Evolutionary conservation across 2,329 filamentous ascomycete genomes (phyloP), one percentile per base, ranked within the genome.

Genomic region (Geosmithia putterillii): DNA sequence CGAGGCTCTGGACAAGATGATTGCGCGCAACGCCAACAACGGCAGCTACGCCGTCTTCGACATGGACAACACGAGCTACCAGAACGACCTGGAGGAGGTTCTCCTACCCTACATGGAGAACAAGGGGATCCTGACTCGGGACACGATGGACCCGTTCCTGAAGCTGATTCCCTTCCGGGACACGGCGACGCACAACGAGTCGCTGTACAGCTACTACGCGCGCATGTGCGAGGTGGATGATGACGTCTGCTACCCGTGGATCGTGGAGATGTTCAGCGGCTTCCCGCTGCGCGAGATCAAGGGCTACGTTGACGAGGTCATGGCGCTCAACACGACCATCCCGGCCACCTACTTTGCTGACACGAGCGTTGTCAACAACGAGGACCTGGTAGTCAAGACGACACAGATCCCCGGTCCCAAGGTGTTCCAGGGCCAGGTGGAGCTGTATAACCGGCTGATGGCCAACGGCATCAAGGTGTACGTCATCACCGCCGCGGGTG

Each of bases 1-100:
- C 4, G 51, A 51, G 20, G 52, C 56, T 3, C 54, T 66, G 40
- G 53, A 61, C 44, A 49, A 48, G 28, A 63, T 66, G 63, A 65
- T 66, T 43, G 49, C 52, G 1, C 50, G 50, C 42, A 65, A 66
- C 44, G 60, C 61, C 19, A 53, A 65, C 53, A 48, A 54, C 39
- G 59, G 59, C 20, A 55, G 56, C 42, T 66, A 62, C 38, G 63
- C 63, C 12, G 56, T 62, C 20, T 66, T 66, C 39, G 63, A 68
- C 53, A 67, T 67, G 65, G 65, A 68, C 55, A 67, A 68, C 52
- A 68, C 65, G 3, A 61, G 58, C 47, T 68, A 61, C 34, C 57
- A 56, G 41, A 65, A 54, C 42, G 65, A 68, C 42, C 48, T 68
- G 10, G 64, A 67, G 44, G 65, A 68, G 51, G 65, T 63, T 2